These are phyloP conservation scores for Candida schatavii DNA, from an alignment of 805 yeast species.

Conservation along the genomic window DNA sequence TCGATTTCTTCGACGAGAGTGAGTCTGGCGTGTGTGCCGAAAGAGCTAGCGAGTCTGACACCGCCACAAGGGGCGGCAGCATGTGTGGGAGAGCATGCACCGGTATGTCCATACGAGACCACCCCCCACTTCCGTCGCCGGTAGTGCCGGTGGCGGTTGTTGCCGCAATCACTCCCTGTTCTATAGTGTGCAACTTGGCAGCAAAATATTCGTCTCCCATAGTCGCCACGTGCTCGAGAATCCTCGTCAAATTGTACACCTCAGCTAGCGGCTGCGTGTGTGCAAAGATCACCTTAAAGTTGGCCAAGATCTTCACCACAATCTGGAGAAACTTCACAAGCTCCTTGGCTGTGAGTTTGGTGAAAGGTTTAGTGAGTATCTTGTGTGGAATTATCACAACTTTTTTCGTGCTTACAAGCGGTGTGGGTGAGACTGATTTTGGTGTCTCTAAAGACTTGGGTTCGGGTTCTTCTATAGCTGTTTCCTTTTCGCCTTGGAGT, in stretches of 20 bases:
- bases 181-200: background rate
- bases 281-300: constrained; percentile 28
- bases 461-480: constrained; percentile 1
- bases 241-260: background rate
- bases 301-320: constrained; percentile 35
- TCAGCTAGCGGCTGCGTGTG: constrained; percentile 3
- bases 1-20: background rate
- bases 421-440: constrained; percentile 2
- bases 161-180: background rate
- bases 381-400: constrained; percentile 40
- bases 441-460: background rate
- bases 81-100: background rate
- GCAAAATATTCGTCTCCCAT: constrained; percentile 4
- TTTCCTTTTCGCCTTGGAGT: background rate
- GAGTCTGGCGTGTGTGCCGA: background rate
- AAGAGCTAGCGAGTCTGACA: background rate
- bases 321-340: constrained; percentile 34
- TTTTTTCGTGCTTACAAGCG: constrained; percentile 14
- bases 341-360: constrained; percentile 34
- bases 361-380: constrained; percentile 39
- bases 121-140: too few relatives aligned
- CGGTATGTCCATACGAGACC: background rate
- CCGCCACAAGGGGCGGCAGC: too few relatives aligned
- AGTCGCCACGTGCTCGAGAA: background rate
- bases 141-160: too few relatives aligned